phyloP scores from a whole-genome alignment of 1,284 basidiomycete genomes.

The Cryptococcus amylolentus region DNA sequence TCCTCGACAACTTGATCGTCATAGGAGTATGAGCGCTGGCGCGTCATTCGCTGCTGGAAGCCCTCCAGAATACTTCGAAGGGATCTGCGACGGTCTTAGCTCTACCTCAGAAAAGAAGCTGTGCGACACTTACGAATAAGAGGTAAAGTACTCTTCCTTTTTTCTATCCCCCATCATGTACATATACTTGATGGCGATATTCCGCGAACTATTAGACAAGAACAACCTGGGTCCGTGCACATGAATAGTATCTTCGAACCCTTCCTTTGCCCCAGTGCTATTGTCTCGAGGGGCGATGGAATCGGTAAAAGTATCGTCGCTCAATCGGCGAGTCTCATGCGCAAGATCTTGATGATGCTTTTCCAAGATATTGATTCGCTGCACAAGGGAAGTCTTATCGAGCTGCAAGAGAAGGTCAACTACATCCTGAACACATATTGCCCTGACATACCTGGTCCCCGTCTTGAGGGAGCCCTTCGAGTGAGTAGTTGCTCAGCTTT shows the following conservation, averaged over 20 bases:
- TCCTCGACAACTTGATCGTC: slow-evolving; percentile 8
- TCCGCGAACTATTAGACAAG: slow-evolving; percentile 72
- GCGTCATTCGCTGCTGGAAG: slow-evolving; percentile 18
- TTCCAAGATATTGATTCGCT: slow-evolving; percentile 27
- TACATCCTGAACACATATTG: not conserved
- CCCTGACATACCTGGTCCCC: slow-evolving; percentile 10
- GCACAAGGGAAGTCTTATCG: slow-evolving; percentile 9
- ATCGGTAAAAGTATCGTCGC: slow-evolving; percentile 30
- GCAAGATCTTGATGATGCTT: slow-evolving; percentile 29
- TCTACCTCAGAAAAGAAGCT: not conserved
- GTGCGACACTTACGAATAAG: slow-evolving; percentile 61
- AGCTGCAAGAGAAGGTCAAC: slow-evolving; percentile 7
- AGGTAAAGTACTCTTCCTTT: slow-evolving; percentile 83
- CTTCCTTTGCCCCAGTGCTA: slow-evolving; percentile 4
- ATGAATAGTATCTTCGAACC: slow-evolving; percentile 81
- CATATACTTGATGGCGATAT: slow-evolving; percentile 85
- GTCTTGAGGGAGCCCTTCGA: not conserved
- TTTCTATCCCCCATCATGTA: slow-evolving; percentile 70
- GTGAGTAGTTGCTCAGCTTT: slow-evolving; percentile 11
- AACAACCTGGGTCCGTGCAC: slow-evolving; percentile 82
- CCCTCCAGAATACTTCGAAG: slow-evolving; percentile 33
- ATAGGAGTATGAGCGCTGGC: slow-evolving; percentile 1
- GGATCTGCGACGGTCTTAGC: slow-evolving; percentile 13
- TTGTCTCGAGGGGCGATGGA: slow-evolving; percentile 1
- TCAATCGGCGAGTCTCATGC: slow-evolving; percentile 30